Base-by-base conservation (phyloP, 768 basidiomycete genomes). In the Suillus lakei region DNA sequence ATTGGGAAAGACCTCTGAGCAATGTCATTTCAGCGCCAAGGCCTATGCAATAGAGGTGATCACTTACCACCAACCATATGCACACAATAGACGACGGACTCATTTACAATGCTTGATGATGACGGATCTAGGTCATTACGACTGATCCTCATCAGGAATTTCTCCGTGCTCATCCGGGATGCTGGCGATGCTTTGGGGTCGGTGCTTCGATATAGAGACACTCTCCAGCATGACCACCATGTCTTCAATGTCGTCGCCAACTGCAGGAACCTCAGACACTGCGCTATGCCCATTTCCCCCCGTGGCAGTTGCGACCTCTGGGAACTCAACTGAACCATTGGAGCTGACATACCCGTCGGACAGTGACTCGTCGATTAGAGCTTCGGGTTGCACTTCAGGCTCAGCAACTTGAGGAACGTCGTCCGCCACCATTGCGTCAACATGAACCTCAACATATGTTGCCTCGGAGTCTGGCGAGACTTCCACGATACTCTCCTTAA, bases 151-250 rank as follows among this genome's bases (percentile, higher is more conserved):
- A 66, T 84, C 85, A 28, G 81, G 80, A 70, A 87, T 86, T 69
- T 87, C 87, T 54, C 79, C 80, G 50, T 85, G 79, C 56, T 86
- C 84, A 66, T 86, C 85, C 56, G 86, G 85, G 66, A 87, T 86
- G 74, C 78, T 82, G 58, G 75, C 73, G 60, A 83, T 81, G 74
- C 79, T 84, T 63, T 76, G 76, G 26, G 80, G 80, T 60, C 78
- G 80, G 13, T 77, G 71, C 68, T 83, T 85, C 53, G 77, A 70
- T 1, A 81, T 71, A 13, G 69, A 51, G 30, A 60, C 38, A 3
- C 72, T 67, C 76, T 92, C 88, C 15, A 92, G 85, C 69, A 91
- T 81, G 69, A 83, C 86, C 66, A 92, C 86, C 61, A 91, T 86
- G 63, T 86, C 85, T 74, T 87, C 91, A 36, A 89, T 79, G 36